Evolutionary conservation across 306 rosid species (phyloP).

Genomic region (Vigna radiata): DNA sequence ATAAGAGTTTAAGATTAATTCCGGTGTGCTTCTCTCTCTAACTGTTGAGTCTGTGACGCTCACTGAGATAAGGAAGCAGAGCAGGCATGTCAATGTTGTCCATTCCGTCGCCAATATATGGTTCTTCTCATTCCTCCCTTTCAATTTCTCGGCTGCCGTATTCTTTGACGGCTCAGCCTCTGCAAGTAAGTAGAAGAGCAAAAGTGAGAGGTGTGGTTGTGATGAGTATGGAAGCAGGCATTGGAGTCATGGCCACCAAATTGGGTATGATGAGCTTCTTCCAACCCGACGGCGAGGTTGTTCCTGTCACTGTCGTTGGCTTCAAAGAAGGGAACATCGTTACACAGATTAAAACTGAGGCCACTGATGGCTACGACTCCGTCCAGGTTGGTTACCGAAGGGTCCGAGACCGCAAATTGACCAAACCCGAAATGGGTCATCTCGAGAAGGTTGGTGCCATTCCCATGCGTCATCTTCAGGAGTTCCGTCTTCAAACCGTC

Average conservation of each 20-base stretch:
- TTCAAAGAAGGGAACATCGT: conserved; percentile 95
- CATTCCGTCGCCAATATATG: conserved; percentile 15
- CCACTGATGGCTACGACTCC: conserved; percentile 82
- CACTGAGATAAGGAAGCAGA: too few species aligned
- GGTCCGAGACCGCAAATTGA: conserved; percentile 79
- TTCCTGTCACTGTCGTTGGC: conserved; percentile 91
- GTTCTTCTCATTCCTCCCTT: conserved; percentile 11
- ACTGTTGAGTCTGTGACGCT: too few species aligned
- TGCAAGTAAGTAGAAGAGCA: not conserved
- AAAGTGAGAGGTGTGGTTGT: conserved; percentile 27
- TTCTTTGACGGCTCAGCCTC: conserved; percentile 14
- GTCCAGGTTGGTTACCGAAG: conserved; percentile 90
- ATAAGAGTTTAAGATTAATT: not conserved
- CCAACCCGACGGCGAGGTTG: conserved; percentile 70
- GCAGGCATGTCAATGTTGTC: conserved; percentile 12
- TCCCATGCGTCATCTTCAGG: conserved; percentile 95
- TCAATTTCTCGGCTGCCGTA: conserved; percentile 3
- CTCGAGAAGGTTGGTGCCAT: conserved; percentile 78
- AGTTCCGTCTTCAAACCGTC: conserved; percentile 74
- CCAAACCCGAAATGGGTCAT: conserved; percentile 91
- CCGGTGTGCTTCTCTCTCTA: too few species aligned
- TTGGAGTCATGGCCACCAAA: conserved; percentile 94
- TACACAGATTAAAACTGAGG: conserved; percentile 81
- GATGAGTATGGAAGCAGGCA: conserved; percentile 90
- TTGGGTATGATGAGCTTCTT: conserved; percentile 96